Percentiles rank a stretch among this genome's conserved stretches.
Conservation (phyloP, 1,284 basidiomycete genomes). For the Microbotryum intermedium region DNA sequence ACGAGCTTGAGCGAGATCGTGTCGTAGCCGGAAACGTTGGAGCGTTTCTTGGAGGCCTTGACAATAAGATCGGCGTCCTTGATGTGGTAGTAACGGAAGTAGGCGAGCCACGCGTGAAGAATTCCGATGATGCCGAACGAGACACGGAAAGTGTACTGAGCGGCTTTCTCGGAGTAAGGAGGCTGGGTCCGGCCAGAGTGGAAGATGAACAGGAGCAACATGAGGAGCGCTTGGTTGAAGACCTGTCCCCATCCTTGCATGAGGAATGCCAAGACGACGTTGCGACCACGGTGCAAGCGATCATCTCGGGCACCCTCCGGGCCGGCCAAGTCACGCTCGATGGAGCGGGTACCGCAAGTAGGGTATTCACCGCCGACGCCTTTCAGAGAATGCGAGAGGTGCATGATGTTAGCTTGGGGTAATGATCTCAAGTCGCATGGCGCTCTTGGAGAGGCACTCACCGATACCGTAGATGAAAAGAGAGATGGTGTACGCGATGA, state of each 20-base stretch:
- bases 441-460: slow-evolving; percentile 9
- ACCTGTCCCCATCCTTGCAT: slow-evolving; percentile 41
- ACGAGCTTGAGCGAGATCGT: slow-evolving; percentile 45
- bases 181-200: slow-evolving; percentile 39
- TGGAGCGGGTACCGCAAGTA: slow-evolving; percentile 46
- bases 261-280: slow-evolving; percentile 48
- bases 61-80: slow-evolving; percentile 41
- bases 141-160: slow-evolving; percentile 49
- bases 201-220: slow-evolving; percentile 48
- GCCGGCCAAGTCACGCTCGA: slow-evolving; percentile 44
- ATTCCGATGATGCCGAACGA: slow-evolving; percentile 48
- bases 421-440: background rate
- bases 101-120: slow-evolving; percentile 48
- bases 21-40: slow-evolving; percentile 47
- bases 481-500: slow-evolving; percentile 46
- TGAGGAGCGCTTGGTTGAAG: slow-evolving; percentile 47
- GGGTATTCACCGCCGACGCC: slow-evolving; percentile 49
- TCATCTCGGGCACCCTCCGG: slow-evolving; percentile 43
- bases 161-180: slow-evolving; percentile 43
- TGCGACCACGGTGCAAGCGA: slow-evolving; percentile 49
- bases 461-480: slow-evolving; percentile 47
- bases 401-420: no score
- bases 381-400: slow-evolving; percentile 8
- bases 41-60: slow-evolving; percentile 43
- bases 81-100: slow-evolving; percentile 47